These are phyloP conservation scores for Aspergillus niger DNA, from an alignment of 2,329 filamentous ascomycete genomes.

Conservation along the genomic window DNA sequence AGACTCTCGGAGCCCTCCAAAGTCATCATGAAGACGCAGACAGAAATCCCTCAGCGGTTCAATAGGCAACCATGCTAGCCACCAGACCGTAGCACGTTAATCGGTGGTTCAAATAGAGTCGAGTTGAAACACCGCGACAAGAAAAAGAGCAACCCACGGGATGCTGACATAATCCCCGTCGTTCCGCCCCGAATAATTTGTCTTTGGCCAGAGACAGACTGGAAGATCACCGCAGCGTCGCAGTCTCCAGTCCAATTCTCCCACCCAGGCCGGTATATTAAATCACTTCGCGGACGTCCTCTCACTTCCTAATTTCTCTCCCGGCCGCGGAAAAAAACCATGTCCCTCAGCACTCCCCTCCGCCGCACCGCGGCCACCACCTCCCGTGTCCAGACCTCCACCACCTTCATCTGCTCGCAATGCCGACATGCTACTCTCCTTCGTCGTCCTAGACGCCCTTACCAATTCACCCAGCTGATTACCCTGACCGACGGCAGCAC, in stretches of 20 bases:
- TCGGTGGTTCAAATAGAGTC: not conserved
- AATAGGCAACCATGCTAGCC: not conserved
- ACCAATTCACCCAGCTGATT: slow-evolving; percentile 95
- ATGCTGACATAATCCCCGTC: slow-evolving; percentile 30
- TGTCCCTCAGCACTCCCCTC: slow-evolving; percentile 41
- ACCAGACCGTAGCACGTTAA: not conserved
- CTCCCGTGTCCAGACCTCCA: slow-evolving; percentile 26
- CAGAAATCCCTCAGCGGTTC: not conserved
- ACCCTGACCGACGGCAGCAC: slow-evolving; percentile 89
- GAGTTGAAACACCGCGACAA: not conserved
- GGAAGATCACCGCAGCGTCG: slow-evolving; percentile 3
- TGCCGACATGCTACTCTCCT: slow-evolving; percentile 82
- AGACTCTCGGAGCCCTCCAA: slow-evolving; percentile 11
- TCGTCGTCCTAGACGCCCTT: slow-evolving; percentile 83
- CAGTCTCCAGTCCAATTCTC: not conserved
- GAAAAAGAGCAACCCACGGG: slow-evolving; percentile 1
- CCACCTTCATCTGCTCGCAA: slow-evolving; percentile 57
- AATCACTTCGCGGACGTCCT: not conserved
- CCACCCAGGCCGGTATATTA: slow-evolving; percentile 10
- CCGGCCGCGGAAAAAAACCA: slow-evolving; percentile 12
- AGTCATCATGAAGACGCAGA: slow-evolving; percentile 25
- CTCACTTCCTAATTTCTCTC: not conserved
- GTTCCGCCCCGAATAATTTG: slow-evolving; percentile 31
- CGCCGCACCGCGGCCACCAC: slow-evolving; percentile 37
- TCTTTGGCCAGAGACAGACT: slow-evolving; percentile 26